Base-by-base conservation (phyloP, 208 protist genomes). In the Vickermania ingenoplastis region DNA sequence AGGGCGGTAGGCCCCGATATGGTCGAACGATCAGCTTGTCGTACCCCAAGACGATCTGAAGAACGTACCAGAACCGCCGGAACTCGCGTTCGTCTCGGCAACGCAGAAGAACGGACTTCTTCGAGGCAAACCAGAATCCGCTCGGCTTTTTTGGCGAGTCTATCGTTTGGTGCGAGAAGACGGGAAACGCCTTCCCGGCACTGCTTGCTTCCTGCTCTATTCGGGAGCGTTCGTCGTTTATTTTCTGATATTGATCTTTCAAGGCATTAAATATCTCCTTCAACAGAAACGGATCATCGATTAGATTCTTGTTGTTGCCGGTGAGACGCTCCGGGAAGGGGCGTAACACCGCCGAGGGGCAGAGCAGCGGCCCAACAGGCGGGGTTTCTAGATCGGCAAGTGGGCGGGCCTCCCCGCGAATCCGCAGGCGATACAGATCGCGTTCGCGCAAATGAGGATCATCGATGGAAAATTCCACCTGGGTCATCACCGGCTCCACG, bases 401-500 rank as follows among this genome's bases (percentile, higher is more conserved):
- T 1, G 50, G 7, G 25, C 70, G 58, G 25, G 50, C 50, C 41
- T 59, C 63, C 7, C 70, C 70, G 28, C 50, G 29, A 24, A 76
- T 48, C 11, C 65, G 59, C 22, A 76, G 17, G 30, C 49, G 45
- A 30, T 59, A 76, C 31, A 71, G 61, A 51, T 76, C 70, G 52
- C 59, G 51, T 27, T 76, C 70, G 22, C 57, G 58, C 26, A 67
- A 31, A 48, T 65, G 70, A 21, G 65, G 65, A 51, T 70, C 65
- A 7, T 56, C 29, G 5, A 70, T 41, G 30, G 24, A 50, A 25
- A 65, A 70, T 28, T 70, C 65, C 30, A 62, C 54, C 27, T 57
- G 41, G 1, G 27, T 57, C n/a, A 57, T 41, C 11, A 58, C 30
- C 25, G 51, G n/a, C 30, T 53, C 50, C 0, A 59, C 25, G 27